Evolutionary conservation across 2,329 filamentous ascomycete species (phyloP).

Genomic region (Aspergillus japonicus): DNA sequence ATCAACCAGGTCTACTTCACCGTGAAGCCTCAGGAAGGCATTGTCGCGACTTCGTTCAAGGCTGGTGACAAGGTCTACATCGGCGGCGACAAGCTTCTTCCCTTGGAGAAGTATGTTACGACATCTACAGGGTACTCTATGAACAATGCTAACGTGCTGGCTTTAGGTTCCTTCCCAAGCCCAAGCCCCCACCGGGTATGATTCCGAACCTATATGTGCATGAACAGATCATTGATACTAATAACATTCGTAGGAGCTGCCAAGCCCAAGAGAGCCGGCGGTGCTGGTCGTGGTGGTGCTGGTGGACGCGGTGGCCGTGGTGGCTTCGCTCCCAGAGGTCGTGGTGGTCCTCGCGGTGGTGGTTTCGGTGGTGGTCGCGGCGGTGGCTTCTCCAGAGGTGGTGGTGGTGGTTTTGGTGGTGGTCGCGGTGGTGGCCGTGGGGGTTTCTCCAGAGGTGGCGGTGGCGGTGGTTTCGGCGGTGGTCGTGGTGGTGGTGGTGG

Average conservation of each 20-base stretch:
- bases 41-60: constrained; percentile 93
- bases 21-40: constrained; percentile 94
- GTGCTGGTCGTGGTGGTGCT: constrained; percentile 50
- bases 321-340: constrained; percentile 51
- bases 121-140: neutral
- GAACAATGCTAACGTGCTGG: constrained; percentile 15
- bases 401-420: constrained; percentile 29
- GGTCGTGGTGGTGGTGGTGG: constrained; percentile 43
- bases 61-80: constrained; percentile 97
- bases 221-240: constrained; percentile 12
- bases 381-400: constrained; percentile 43
- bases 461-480: constrained; percentile 47
- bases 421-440: constrained; percentile 53
- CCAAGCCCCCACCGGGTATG: constrained; percentile 65
- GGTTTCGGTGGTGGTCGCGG: constrained; percentile 42
- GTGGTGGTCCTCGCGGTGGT: constrained; percentile 50
- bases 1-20: constrained; percentile 99
- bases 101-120: constrained; percentile 69
- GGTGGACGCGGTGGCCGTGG: constrained; percentile 47
- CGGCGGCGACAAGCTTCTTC: constrained; percentile 87
- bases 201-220: constrained; percentile 1
- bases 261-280: constrained; percentile 70
- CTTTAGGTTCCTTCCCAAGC: constrained; percentile 81
- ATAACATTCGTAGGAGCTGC: constrained; percentile 55
- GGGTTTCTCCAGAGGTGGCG: constrained; percentile 42